These are phyloP conservation scores for Schizosaccharomyces cryophilus DNA, from an alignment of 805 yeast genomes.

Conservation along the genomic window DNA sequence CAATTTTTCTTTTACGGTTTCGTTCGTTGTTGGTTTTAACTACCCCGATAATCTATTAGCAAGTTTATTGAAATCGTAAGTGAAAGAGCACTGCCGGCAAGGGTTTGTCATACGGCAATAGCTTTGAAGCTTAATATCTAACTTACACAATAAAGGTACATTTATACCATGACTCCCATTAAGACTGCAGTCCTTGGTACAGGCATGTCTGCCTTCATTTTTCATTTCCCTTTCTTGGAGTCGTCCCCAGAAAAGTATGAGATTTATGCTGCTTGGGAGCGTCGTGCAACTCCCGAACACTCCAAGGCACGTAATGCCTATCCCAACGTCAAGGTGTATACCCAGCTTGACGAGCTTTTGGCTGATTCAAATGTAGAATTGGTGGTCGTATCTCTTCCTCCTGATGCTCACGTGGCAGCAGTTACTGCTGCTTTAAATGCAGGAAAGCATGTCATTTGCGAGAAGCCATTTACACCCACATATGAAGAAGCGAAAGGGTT, in stretches of 20 bases:
- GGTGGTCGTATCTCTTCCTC: slow-evolving; percentile 16
- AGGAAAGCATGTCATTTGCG: slow-evolving; percentile 28
- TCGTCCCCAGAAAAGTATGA: not conserved
- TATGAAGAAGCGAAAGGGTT: slow-evolving; percentile 20
- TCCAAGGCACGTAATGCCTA: not conserved
- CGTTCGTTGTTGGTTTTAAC: no score
- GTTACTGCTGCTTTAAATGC: slow-evolving; percentile 19
- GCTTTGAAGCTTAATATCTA: no score
- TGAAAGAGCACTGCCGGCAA: no score
- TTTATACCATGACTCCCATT: not conserved
- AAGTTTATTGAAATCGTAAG: no score
- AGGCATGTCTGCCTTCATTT: slow-evolving; percentile 2
- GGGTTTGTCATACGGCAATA: no score
- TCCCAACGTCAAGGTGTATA: not conserved
- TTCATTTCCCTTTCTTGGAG: not conserved
- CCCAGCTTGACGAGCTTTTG: not conserved
- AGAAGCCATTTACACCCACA: slow-evolving; percentile 29
- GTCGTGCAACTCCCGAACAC: not conserved
- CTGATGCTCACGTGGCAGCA: slow-evolving; percentile 23
- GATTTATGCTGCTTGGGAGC: not conserved
- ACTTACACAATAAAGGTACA: no score
- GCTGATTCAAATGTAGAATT: not conserved
- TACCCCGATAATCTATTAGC: no score
- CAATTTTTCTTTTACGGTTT: no score
- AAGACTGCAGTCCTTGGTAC: not conserved